phyloP scores from a whole-genome alignment of 176 grass and related monocot species.

The Bonia amplexicaulis region DNA sequence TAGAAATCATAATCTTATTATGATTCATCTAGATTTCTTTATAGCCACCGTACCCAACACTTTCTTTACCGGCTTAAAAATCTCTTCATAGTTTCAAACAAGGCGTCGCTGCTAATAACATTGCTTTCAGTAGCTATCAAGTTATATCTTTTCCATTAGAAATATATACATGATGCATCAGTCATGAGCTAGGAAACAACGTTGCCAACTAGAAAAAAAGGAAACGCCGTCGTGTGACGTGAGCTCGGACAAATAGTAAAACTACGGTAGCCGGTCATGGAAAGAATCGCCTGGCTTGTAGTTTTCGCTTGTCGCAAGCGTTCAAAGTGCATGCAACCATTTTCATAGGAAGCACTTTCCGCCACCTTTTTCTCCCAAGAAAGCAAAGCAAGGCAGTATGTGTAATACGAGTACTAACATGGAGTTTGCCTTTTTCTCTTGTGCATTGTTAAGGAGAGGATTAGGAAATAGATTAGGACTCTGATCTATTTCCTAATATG shows the following conservation, averaged over 20 bases:
- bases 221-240: background rate
- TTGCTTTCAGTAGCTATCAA: slow-evolving; percentile 27
- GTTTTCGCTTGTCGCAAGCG: slow-evolving; percentile 21
- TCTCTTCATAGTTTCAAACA: slow-evolving; percentile 27
- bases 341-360: background rate
- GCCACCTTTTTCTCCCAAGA: background rate
- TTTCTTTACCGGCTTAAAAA: slow-evolving; percentile 2
- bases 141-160: background rate
- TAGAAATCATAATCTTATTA: no score
- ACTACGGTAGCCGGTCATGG: slow-evolving; percentile 38
- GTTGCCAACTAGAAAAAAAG: background rate
- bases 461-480: no score
- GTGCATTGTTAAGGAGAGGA: no score
- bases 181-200: slow-evolving; percentile 16
- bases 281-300: slow-evolving; percentile 41
- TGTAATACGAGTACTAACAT: background rate
- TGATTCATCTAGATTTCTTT: no score
- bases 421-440: background rate
- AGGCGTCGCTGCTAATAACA: slow-evolving; percentile 33
- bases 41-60: background rate
- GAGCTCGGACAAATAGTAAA: slow-evolving; percentile 28
- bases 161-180: slow-evolving; percentile 9
- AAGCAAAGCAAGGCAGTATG: background rate
- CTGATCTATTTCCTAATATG: no score
- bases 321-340: slow-evolving; percentile 28